phyloP scores from a whole-genome alignment of 75 land plant genomes.

The Picea sitchensis region DNA sequence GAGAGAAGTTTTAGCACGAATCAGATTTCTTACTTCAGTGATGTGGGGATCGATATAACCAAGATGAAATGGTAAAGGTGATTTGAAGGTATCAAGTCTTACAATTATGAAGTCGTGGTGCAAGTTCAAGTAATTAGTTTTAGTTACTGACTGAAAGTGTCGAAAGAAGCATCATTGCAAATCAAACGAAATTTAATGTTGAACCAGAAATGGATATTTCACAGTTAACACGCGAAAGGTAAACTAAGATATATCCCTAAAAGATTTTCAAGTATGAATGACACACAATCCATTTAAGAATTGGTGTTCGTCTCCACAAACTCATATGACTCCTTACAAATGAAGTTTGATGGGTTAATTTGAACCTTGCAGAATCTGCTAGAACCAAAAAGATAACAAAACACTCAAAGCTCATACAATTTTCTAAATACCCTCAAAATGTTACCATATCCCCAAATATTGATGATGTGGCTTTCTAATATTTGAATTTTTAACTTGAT shows the following conservation, averaged over 20 bases:
- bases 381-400: not conserved
- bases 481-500: no score
- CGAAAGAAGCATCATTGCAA: slow-evolving; percentile 57
- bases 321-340: slow-evolving; percentile 29
- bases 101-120: slow-evolving; percentile 47
- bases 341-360: slow-evolving; percentile 26
- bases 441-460: no score
- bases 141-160: slow-evolving; percentile 48
- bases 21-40: not conserved
- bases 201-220: not conserved
- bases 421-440: no score
- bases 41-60: not conserved
- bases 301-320: slow-evolving; percentile 11
- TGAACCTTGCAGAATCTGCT: slow-evolving; percentile 31
- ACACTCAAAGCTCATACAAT: no score
- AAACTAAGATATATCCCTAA: not conserved
- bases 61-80: not conserved
- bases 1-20: not conserved
- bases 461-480: no score
- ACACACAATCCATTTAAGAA: slow-evolving; percentile 33
- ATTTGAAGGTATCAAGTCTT: slow-evolving; percentile 1
- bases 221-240: not conserved
- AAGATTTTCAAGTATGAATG: not conserved
- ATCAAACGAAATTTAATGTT: not conserved
- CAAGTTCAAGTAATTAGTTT: slow-evolving; percentile 51